Conservation (phyloP, 1,139 yeast species). For the Yamadazyma triangularis region DNA sequence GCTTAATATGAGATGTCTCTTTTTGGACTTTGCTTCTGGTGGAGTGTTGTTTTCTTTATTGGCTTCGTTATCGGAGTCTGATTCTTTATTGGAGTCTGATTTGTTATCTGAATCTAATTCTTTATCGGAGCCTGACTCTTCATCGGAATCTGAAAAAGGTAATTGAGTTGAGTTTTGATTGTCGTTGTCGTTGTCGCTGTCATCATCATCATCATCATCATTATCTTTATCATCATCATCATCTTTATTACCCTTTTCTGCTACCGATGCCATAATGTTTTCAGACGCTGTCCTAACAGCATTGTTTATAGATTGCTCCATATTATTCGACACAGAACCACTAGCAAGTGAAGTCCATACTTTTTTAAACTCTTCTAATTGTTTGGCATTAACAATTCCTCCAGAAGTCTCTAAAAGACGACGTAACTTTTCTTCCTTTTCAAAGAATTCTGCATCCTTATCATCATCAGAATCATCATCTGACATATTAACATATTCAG, state of each 20-base stretch:
- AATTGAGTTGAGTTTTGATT: slow-evolving; percentile 1
- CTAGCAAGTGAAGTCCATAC: slow-evolving; percentile 32
- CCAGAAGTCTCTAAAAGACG: slow-evolving; percentile 33
- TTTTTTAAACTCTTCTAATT: slow-evolving; percentile 32
- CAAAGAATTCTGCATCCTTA: slow-evolving; percentile 50
- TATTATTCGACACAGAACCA: slow-evolving; percentile 8
- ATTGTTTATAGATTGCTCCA: slow-evolving; percentile 9
- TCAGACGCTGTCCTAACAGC: slow-evolving; percentile 21
- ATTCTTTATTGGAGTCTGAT: slow-evolving; percentile 1
- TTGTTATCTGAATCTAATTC: too few species aligned
- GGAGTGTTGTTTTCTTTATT: slow-evolving; percentile 11
- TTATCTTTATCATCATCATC: slow-evolving; percentile 6
- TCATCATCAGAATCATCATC: slow-evolving; percentile 70
- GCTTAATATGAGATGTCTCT: slow-evolving; percentile 15
- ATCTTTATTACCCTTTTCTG: slow-evolving; percentile 1
- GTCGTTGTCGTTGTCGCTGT: too few species aligned
- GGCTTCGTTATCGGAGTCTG: slow-evolving; percentile 1
- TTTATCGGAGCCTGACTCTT: slow-evolving; percentile 5
- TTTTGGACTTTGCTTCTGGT: slow-evolving; percentile 8
- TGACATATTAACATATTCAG: slow-evolving; percentile 56
- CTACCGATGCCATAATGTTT: slow-evolving; percentile 1
- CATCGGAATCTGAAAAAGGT: slow-evolving; percentile 3
- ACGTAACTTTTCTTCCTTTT: slow-evolving; percentile 53
- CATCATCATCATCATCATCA: background rate
- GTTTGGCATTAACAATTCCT: slow-evolving; percentile 35